Conservation (phyloP, 495 filamentous ascomycete species). For the Hypoxylon rickii region DNA sequence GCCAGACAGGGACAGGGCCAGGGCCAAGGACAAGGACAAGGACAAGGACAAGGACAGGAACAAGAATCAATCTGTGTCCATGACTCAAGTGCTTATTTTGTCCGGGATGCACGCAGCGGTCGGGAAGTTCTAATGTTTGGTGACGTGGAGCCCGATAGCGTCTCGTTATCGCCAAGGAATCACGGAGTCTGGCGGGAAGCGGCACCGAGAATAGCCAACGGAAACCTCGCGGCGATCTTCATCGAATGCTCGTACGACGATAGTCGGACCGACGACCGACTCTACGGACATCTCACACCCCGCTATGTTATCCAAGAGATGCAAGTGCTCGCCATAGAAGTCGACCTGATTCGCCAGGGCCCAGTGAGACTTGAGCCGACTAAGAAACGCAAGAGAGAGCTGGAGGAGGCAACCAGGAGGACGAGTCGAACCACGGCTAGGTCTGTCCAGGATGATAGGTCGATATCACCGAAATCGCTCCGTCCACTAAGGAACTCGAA, state of each 20-base stretch:
- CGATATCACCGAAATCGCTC: conserved; percentile 47
- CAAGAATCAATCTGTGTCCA: conserved; percentile 61
- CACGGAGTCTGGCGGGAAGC: conserved; percentile 79
- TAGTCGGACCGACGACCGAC: conserved; percentile 67
- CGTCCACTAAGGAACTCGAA: conserved; percentile 25
- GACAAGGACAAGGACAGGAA: no score
- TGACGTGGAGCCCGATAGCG: conserved; percentile 88
- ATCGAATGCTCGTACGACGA: conserved; percentile 96
- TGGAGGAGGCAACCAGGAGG: conserved; percentile 22
- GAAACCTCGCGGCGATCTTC: conserved; percentile 76
- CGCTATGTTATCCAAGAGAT: conserved; percentile 80
- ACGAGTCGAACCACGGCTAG: conserved; percentile 3
- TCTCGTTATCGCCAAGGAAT: conserved; percentile 82
- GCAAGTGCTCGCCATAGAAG: conserved; percentile 67
- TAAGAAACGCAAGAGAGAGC: conserved; percentile 49
- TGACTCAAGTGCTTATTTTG: conserved; percentile 90
- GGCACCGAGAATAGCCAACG: conserved; percentile 74
- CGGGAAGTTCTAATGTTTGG: conserved; percentile 90
- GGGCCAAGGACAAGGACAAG: no score
- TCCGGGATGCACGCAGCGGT: conserved; percentile 70
- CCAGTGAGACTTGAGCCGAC: conserved; percentile 31
- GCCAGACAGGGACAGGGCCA: conserved; percentile 38
- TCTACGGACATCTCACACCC: conserved; percentile 89
- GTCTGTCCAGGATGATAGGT: conserved; percentile 32
- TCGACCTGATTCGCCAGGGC: conserved; percentile 50